Base-by-base conservation (phyloP, 2,329 filamentous ascomycete species). In the Hypoxylon sp. region DNA sequence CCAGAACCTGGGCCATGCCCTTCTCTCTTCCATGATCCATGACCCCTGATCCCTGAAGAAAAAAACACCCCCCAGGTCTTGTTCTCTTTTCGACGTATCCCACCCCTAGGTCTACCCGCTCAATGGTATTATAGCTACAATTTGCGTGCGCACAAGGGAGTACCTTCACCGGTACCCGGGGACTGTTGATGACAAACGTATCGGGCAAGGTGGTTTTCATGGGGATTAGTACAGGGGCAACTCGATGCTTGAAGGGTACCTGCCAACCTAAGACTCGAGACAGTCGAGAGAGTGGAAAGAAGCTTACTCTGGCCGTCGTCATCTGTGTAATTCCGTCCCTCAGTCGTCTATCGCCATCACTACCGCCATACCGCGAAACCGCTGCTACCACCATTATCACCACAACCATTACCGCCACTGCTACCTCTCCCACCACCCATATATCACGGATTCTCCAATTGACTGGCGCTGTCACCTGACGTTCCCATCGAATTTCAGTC, bases 401-500 rank as follows among this genome's bases (percentile, higher is more conserved):
- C 17, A 38, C 17, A 38, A 45, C 46, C 7, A 41, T 32, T 50
- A 32, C 56, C 43, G 34, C 55, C 53, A 43, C 45, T 63, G 38
- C 52, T 36, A 62, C 63, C 43, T 45, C 36, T 58, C 17, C 49
- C 49, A 61, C 36, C 43, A 48, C 32, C 45, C 45, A 38, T 50
- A 38, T 30, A 56, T 56, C 25, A 23, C 53, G 45, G 45, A 48
- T 58, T 69, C 64, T 60, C 67, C 64, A 63, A 65, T 62, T 21
- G 45, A 45, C 36, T 19, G 50, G 49, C 34, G 10, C 30, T 53
- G 61, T 60, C 61, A 60, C 61, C 68, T 64, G 58, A 63, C 67
- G 67, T 59, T 68, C 30, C 36, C 32, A 60, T 73, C 69, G 69
- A 67, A 71, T 71, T 70, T 70, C 52, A 63, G 48, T 68, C 51